Conservation (phyloP, 73 alveolate genomes). For the Durusdinium trenchii region DNA sequence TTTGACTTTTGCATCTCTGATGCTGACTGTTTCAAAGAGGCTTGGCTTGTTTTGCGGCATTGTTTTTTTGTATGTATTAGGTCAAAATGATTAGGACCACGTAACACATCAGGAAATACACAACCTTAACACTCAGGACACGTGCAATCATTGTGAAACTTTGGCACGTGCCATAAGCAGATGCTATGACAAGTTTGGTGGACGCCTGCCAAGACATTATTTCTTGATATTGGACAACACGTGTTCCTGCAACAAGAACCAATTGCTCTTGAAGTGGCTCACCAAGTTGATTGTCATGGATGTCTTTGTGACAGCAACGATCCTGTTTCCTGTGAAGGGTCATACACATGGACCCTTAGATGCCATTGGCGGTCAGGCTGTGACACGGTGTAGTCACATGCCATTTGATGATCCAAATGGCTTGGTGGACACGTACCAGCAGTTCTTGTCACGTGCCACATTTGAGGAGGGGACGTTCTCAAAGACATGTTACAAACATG, state of each 20-base stretch:
- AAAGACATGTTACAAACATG: not conserved
- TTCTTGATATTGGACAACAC: not conserved
- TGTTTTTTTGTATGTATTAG: no score
- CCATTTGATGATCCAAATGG: not conserved
- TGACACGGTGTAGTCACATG: not conserved
- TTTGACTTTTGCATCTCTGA: not conserved
- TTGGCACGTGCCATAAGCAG: not conserved
- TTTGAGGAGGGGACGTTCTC: not conserved
- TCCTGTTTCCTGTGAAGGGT: not conserved
- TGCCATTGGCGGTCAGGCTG: slow-evolving; percentile 15
- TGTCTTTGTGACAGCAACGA: not conserved
- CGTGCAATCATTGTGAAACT: not conserved
- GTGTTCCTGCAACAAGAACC: not conserved
- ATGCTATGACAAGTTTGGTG: not conserved
- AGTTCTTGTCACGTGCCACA: not conserved
- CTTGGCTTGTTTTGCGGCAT: not conserved
- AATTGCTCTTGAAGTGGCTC: not conserved
- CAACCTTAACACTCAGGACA: not conserved
- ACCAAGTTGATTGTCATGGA: not conserved
- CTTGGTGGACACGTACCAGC: not conserved
- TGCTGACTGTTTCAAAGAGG: not conserved
- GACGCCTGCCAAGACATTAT: not conserved
- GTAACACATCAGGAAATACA: not conserved
- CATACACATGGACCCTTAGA: slow-evolving; percentile 24
- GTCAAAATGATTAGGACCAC: not conserved